These are phyloP conservation scores for Selaginella moellendorffii DNA, from an alignment of 75 land plant species.

Conservation along the genomic window DNA sequence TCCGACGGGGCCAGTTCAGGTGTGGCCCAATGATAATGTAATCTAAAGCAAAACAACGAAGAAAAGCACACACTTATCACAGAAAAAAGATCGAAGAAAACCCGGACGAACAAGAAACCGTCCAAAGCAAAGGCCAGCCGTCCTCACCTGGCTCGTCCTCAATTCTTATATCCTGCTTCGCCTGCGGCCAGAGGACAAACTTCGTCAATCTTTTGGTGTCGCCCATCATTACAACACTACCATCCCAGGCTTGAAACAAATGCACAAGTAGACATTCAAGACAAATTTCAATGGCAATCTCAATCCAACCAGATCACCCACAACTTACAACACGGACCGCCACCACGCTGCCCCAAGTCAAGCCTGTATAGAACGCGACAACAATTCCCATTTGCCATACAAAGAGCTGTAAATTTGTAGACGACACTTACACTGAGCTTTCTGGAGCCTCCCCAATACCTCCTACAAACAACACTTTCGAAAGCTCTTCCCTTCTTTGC, in stretches of 20 bases:
- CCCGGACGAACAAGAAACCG: background rate
- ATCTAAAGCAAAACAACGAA: background rate
- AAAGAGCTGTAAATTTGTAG: background rate
- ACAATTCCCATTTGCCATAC: background rate
- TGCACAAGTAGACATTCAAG: background rate
- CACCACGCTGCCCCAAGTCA: background rate
- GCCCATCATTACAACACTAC: background rate
- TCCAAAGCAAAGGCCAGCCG: background rate
- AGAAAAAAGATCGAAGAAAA: background rate
- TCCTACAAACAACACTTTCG: background rate
- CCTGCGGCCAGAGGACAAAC: background rate
- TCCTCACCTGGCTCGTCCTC: too few relatives aligned
- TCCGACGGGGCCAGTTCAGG: too few relatives aligned
- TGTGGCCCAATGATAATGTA: too few relatives aligned
- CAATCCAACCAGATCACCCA: background rate
- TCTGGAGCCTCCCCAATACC: background rate
- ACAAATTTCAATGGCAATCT: background rate
- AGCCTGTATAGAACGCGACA: background rate
- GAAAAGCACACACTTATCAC: background rate
- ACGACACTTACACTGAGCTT: background rate
- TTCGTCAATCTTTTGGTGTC: background rate
- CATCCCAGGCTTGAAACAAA: background rate
- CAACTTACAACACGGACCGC: background rate
- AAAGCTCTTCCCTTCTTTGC: too few relatives aligned
- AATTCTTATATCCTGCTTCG: background rate